These are phyloP conservation scores for Starmerella potacharoeniae DNA, from an alignment of 805 yeast species.

Conservation along the genomic window DNA sequence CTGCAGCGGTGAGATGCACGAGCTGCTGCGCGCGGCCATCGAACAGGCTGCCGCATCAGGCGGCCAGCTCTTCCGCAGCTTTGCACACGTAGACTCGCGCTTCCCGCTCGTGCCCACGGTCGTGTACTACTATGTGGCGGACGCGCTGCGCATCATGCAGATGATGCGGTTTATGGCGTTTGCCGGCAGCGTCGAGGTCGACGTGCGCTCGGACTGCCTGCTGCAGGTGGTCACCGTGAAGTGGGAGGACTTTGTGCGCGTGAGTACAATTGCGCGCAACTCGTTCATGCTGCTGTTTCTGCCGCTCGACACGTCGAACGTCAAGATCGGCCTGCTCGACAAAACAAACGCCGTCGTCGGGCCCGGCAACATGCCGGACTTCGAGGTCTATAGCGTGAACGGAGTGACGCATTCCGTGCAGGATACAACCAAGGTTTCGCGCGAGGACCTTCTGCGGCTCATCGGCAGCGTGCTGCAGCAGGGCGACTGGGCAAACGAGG, in stretches of 20 bases:
- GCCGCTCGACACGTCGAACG: constrained; percentile 26
- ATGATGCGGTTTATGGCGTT: constrained; percentile 19
- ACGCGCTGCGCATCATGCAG: constrained; percentile 15
- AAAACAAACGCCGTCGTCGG: constrained; percentile 16
- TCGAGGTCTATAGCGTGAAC: constrained; percentile 11
- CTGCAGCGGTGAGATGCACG: neutral
- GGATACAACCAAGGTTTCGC: neutral
- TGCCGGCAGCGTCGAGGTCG: constrained; percentile 21
- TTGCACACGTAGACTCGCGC: constrained; percentile 9
- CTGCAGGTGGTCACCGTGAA: constrained; percentile 20
- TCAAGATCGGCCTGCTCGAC: constrained; percentile 17
- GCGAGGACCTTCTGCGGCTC: constrained; percentile 6
- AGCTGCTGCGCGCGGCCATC: neutral
- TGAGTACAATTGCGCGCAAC: constrained; percentile 34
- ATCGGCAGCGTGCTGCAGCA: constrained; percentile 1
- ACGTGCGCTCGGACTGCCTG: constrained; percentile 24
- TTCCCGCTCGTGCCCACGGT: constrained; percentile 11
- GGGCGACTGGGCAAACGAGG: neutral
- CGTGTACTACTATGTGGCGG: constrained; percentile 14
- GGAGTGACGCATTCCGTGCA: constrained; percentile 1
- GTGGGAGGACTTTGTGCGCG: constrained; percentile 27
- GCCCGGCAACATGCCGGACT: constrained; percentile 15
- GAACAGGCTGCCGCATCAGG: constrained; percentile 8
- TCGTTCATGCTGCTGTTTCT: constrained; percentile 36
- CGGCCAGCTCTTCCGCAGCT: constrained; percentile 14